phyloP scores from a whole-genome alignment of 2,329 filamentous ascomycete genomes.

The Aureobasidium sp. region DNA sequence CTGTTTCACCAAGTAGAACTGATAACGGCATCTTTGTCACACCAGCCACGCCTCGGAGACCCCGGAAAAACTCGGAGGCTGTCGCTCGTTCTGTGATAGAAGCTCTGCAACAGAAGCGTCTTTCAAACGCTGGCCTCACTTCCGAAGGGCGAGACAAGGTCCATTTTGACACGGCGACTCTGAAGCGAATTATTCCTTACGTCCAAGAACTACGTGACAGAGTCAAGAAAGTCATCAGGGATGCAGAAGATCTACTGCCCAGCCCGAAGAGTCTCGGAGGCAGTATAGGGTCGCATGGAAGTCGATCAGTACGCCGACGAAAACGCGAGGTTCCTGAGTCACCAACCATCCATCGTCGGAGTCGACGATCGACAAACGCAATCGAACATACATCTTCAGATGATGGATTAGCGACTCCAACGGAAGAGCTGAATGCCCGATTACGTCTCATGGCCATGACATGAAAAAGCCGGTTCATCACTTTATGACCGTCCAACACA shows the following conservation, averaged over 20 bases:
- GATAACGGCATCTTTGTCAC: conserved; percentile 3
- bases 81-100: conserved; percentile 58
- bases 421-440: conserved; percentile 20
- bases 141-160: conserved; percentile 44
- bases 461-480: background rate
- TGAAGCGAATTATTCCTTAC: conserved; percentile 54
- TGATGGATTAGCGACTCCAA: conserved; percentile 17
- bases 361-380: conserved; percentile 13
- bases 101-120: conserved; percentile 42
- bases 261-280: conserved; percentile 30
- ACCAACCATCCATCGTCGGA: conserved; percentile 15
- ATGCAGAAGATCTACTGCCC: conserved; percentile 41
- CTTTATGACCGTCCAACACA: background rate
- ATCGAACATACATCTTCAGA: conserved; percentile 14
- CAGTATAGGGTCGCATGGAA: conserved; percentile 21
- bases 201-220: conserved; percentile 41
- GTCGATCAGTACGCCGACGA: conserved; percentile 30
- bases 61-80: conserved; percentile 49
- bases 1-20: background rate
- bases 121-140: conserved; percentile 22
- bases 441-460: conserved; percentile 23
- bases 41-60: conserved; percentile 26
- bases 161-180: conserved; percentile 59
- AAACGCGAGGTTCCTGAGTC: conserved; percentile 24
- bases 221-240: conserved; percentile 41